phyloP scores from a whole-genome alignment of 768 basidiomycete species.

The Kondoa subrosea region DNA sequence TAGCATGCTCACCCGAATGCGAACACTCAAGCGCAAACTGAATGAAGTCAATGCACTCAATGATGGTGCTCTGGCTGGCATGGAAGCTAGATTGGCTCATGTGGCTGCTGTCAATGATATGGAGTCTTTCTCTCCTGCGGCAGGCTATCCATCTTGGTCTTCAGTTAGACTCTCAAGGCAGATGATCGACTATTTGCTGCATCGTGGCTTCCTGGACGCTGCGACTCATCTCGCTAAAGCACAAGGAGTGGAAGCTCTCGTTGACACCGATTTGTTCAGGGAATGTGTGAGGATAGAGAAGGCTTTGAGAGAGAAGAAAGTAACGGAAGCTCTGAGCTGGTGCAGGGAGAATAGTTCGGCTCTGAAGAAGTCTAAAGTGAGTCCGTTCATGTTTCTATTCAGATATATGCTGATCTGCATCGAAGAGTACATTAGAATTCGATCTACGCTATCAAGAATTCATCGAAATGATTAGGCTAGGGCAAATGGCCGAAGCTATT shows the following conservation, averaged over 20 bases:
- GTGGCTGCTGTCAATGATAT: conserved; percentile 40
- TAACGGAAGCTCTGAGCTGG: conserved; percentile 81
- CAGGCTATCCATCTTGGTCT: conserved; percentile 58
- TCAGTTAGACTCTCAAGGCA: conserved; percentile 67
- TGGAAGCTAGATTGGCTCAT: conserved; percentile 29
- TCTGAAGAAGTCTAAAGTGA: conserved; percentile 74
- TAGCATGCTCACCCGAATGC: conserved; percentile 55
- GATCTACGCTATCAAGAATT: conserved; percentile 89
- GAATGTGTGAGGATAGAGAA: conserved; percentile 74
- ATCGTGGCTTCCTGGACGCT: conserved; percentile 58
- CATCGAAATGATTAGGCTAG: conserved; percentile 65
- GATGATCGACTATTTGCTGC: conserved; percentile 80
- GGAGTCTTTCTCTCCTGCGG: conserved; percentile 37
- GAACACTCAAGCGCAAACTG: conserved; percentile 69
- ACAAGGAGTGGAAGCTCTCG: conserved; percentile 51
- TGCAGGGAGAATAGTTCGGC: conserved; percentile 89
- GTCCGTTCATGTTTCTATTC: conserved; percentile 8
- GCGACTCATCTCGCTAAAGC: conserved; percentile 60
- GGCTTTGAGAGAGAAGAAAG: conserved; percentile 56
- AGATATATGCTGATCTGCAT: neutral
- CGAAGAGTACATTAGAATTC: conserved; percentile 84
- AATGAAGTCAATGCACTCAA: conserved; percentile 35
- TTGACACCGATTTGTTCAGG: conserved; percentile 55
- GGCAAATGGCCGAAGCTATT: conserved; percentile 58
- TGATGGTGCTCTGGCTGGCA: conserved; percentile 13